Conservation (phyloP, 768 basidiomycete species). For the Zangia roseola region DNA sequence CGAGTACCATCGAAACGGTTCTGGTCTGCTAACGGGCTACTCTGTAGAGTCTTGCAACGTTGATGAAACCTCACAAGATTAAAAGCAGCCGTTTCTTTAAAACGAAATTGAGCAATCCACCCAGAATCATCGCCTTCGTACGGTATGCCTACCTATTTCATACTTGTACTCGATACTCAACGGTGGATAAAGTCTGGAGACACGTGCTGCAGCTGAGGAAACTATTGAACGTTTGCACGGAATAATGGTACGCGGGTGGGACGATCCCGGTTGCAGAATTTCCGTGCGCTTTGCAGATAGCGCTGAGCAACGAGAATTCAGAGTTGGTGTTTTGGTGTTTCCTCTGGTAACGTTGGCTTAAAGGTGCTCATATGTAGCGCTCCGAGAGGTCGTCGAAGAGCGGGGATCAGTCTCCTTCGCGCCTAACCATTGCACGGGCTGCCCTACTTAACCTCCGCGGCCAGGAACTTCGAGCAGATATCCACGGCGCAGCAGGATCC, state of each 20-base stretch:
- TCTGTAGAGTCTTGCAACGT: slow-evolving; percentile 54
- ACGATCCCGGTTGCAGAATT: slow-evolving; percentile 73
- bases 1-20: not conserved
- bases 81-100: slow-evolving; percentile 79
- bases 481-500: slow-evolving; percentile 2
- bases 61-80: slow-evolving; percentile 70
- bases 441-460: slow-evolving; percentile 74
- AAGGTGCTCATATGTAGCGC: slow-evolving; percentile 41
- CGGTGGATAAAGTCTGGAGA: slow-evolving; percentile 54
- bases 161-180: not conserved
- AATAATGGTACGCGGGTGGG: slow-evolving; percentile 76
- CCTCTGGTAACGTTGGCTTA: not conserved
- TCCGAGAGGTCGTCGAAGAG: slow-evolving; percentile 58
- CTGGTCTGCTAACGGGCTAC: not conserved
- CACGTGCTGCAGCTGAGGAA: slow-evolving; percentile 69
- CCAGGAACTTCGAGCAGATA: slow-evolving; percentile 43
- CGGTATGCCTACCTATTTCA: slow-evolving; percentile 44
- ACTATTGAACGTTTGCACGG: slow-evolving; percentile 77
- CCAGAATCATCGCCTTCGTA: slow-evolving; percentile 79
- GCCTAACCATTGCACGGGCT: slow-evolving; percentile 76
- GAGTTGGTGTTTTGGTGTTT: slow-evolving; percentile 44
- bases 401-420: slow-evolving; percentile 59
- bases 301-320: slow-evolving; percentile 70
- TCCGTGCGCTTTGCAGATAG: slow-evolving; percentile 81
- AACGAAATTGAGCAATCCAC: slow-evolving; percentile 72